Conservation (phyloP, 2,329 filamentous ascomycete species). For the Scedosporium boydii region DNA sequence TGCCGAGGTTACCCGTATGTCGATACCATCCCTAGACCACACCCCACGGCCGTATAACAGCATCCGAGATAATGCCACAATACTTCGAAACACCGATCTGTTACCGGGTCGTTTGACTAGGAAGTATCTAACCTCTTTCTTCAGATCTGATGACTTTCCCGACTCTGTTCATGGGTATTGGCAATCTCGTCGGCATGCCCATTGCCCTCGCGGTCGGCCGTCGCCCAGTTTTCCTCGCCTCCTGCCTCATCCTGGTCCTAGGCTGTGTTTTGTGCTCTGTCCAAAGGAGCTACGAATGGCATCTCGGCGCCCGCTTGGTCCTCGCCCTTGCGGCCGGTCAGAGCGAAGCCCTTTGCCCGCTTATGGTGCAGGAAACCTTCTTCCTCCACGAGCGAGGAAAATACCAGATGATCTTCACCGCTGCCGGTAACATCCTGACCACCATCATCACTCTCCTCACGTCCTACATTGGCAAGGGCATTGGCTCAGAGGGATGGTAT, state of each 20-base stretch:
- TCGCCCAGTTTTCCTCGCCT: conserved; percentile 20
- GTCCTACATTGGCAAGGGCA: conserved; percentile 28
- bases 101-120: neutral
- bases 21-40: neutral
- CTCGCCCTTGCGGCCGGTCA: conserved; percentile 30
- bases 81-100: neutral
- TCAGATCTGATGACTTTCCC: conserved; percentile 1
- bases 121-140: neutral
- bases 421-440: conserved; percentile 27
- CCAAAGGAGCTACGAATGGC: conserved; percentile 21
- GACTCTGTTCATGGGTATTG: conserved; percentile 15
- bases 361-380: conserved; percentile 30
- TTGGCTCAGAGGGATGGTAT: conserved; percentile 33
- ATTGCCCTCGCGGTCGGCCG: conserved; percentile 24
- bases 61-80: too few relatives aligned
- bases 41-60: too few relatives aligned
- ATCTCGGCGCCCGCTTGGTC: conserved; percentile 26
- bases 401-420: conserved; percentile 30
- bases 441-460: conserved; percentile 28
- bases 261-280: conserved; percentile 16
- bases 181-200: conserved; percentile 21
- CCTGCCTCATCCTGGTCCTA: conserved; percentile 18
- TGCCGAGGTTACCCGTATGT: neutral
- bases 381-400: conserved; percentile 32
- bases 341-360: conserved; percentile 29